These are phyloP conservation scores for Adiantum capillusveneris DNA, from an alignment of 75 land plant genomes.

Conservation along the genomic window DNA sequence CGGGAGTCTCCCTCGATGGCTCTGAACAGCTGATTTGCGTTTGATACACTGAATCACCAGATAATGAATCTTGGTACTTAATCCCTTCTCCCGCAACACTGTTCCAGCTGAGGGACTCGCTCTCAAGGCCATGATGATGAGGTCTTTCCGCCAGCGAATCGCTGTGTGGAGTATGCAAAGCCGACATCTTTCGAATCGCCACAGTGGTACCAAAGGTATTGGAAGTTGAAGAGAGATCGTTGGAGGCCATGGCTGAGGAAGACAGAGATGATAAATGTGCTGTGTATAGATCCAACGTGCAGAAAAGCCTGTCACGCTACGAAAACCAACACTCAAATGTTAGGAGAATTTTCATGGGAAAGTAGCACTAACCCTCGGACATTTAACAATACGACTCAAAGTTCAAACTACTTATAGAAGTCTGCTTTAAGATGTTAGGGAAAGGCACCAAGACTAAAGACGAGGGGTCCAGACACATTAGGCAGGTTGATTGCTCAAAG, in stretches of 20 bases:
- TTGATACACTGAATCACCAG: conserved; percentile 6
- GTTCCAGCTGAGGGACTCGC: background rate
- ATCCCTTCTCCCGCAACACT: background rate
- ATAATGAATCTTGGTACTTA: background rate
- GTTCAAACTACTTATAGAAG: too few relatives aligned
- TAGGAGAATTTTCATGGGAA: too few relatives aligned
- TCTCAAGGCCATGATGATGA: background rate
- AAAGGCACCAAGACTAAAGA: too few relatives aligned
- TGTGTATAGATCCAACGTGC: conserved; percentile 12
- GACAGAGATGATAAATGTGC: conserved; percentile 6
- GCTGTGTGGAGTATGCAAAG: background rate
- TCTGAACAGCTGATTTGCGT: background rate
- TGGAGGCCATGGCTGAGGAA: background rate
- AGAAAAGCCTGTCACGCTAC: conserved; percentile 5
- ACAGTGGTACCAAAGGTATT: background rate
- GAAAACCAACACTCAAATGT: too few relatives aligned
- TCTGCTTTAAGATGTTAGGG: too few relatives aligned
- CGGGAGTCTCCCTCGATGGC: background rate
- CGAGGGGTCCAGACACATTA: too few relatives aligned
- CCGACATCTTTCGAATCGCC: background rate
- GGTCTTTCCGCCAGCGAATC: background rate
- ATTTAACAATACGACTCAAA: too few relatives aligned
- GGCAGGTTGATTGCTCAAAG: too few relatives aligned
- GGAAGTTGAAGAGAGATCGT: background rate
- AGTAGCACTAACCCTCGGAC: too few relatives aligned